Percentiles rank a stretch among this genome's conserved stretches.
phyloP scores from a whole-genome alignment of 2,329 filamentous ascomycete species.

The Escovopsis sp. region DNA sequence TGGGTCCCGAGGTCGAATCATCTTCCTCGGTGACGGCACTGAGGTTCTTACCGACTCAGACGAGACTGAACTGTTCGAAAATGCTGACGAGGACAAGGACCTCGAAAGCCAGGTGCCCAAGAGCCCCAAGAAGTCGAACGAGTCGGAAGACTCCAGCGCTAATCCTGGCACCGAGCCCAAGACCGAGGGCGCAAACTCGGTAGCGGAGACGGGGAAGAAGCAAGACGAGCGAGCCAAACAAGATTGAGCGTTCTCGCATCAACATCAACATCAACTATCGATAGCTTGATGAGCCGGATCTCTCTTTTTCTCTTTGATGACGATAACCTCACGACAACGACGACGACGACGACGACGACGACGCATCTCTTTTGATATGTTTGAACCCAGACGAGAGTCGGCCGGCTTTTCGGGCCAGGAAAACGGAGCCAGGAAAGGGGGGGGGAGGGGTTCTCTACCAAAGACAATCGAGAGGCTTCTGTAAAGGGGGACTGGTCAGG shows the following conservation, averaged over 20 bases:
- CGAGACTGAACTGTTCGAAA: constrained; percentile 89
- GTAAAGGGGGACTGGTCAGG: background rate
- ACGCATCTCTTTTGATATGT: background rate
- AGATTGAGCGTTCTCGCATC: constrained; percentile 20
- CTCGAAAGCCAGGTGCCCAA: constrained; percentile 72
- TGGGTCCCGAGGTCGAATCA: constrained; percentile 73
- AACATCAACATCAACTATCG: background rate
- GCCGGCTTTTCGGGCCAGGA: background rate
- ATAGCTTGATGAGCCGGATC: constrained; percentile 2
- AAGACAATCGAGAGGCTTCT: too few relatives aligned
- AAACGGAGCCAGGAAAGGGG: background rate
- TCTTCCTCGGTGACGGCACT: constrained; percentile 88
- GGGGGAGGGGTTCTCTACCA: constrained; percentile 3
- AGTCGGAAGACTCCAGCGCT: constrained; percentile 7
- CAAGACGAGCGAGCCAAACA: constrained; percentile 17
- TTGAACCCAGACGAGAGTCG: background rate
- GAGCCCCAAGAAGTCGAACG: constrained; percentile 17
- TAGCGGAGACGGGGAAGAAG: constrained; percentile 13
- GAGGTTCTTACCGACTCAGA: constrained; percentile 80
- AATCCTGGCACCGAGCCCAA: constrained; percentile 10
- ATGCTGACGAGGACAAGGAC: constrained; percentile 72
- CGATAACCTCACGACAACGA: background rate
- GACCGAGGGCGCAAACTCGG: constrained; percentile 12
- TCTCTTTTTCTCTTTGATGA: background rate
- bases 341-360: background rate